Conservation (phyloP, 2,329 filamentous ascomycete species). For the Alternaria consortialis region DNA sequence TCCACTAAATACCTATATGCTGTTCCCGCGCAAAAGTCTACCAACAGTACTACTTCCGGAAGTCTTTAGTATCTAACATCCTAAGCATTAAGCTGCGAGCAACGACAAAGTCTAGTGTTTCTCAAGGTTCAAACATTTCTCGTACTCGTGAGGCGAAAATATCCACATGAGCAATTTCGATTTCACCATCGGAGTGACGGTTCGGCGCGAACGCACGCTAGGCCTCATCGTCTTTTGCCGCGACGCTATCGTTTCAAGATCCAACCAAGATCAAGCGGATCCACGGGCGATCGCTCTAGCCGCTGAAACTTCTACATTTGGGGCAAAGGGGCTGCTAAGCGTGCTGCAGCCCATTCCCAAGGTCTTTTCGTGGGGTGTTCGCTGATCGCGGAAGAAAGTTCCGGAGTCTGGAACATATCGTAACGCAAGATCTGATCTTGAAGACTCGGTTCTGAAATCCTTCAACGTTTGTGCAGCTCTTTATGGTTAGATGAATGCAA, state of each 20-base stretch:
- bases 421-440: neutral
- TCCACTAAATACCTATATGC: neutral
- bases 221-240: neutral
- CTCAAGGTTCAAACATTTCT: neutral
- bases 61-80: neutral
- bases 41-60: neutral
- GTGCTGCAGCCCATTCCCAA: constrained; percentile 1
- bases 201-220: constrained; percentile 15
- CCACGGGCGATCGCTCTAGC: constrained; percentile 15
- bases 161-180: neutral
- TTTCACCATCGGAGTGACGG: neutral
- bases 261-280: constrained; percentile 8
- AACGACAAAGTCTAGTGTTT: neutral
- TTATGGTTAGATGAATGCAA: neutral
- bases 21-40: neutral
- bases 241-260: constrained; percentile 16
- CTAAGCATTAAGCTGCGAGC: neutral
- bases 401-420: neutral
- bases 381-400: constrained; percentile 2
- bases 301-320: constrained; percentile 9
- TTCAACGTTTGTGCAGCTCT: neutral
- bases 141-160: neutral
- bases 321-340: neutral
- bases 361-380: neutral
- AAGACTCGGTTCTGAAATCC: neutral